Evolutionary conservation across 176 grass and related monocot species (phyloP).

Genomic region (Triticum monococcum): DNA sequence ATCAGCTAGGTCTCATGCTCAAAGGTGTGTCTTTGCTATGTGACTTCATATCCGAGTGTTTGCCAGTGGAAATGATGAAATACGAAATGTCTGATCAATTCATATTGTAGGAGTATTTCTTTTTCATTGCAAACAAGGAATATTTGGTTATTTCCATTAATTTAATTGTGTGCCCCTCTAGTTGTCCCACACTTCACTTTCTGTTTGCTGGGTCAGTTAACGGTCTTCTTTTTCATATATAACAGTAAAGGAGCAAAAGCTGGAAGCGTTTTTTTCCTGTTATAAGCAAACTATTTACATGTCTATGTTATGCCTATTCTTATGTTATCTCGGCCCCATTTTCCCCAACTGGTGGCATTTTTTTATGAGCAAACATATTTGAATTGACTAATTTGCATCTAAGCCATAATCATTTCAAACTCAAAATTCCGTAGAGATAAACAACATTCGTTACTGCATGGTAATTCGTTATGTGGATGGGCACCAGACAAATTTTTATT

Average conservation of each 20-base stretch:
- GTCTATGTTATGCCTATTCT: neutral
- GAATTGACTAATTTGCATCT: neutral
- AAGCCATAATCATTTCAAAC: neutral
- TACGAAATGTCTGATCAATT: neutral
- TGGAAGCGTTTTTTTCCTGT: neutral
- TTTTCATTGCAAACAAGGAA: neutral
- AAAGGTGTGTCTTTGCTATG: neutral
- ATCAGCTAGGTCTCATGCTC: neutral
- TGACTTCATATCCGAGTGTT: neutral
- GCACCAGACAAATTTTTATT: constrained; percentile 4
- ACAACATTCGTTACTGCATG: neutral
- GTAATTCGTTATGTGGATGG: neutral
- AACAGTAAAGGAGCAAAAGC: neutral
- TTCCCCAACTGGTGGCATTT: neutral
- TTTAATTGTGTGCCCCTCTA: neutral
- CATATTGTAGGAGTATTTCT: neutral
- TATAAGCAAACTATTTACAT: neutral
- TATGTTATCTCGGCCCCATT: neutral
- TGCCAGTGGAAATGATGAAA: neutral
- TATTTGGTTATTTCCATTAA: neutral
- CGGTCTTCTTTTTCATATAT: neutral
- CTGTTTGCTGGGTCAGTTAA: neutral
- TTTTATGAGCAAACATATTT: neutral
- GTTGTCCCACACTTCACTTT: neutral
- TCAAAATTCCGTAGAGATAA: neutral